phyloP scores from a whole-genome alignment of 148 eudicot species.

The Rhododendron williamsianum region DNA sequence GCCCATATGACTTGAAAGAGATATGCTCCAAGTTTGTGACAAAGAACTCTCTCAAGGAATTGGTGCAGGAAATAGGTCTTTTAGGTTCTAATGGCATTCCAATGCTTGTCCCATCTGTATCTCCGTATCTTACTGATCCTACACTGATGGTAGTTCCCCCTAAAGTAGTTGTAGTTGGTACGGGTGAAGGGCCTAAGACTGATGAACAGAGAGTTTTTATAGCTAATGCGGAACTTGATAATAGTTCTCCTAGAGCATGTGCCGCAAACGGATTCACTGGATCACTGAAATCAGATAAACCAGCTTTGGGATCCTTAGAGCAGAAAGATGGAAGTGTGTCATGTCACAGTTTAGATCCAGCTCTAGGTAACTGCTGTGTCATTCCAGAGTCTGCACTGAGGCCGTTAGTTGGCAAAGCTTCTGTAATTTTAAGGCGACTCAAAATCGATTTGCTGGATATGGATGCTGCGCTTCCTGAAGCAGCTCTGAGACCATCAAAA shows the following conservation, averaged over 20 bases:
- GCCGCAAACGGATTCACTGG: conserved; percentile 12
- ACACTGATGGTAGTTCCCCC: conserved; percentile 24
- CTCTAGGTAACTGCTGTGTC: conserved; percentile 20
- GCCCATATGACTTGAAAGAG: conserved; percentile 45
- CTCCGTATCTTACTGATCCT: conserved; percentile 43
- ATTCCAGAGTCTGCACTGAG: conserved; percentile 49
- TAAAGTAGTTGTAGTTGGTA: conserved; percentile 5
- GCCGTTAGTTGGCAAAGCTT: conserved; percentile 48
- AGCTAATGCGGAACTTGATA: conserved; percentile 14
- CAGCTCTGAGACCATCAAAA: conserved; percentile 40
- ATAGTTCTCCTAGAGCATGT: conserved; percentile 11
- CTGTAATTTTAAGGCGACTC: conserved; percentile 42
- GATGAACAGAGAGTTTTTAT: conserved; percentile 20
- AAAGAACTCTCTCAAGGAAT: conserved; percentile 47
- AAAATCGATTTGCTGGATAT: conserved; percentile 62
- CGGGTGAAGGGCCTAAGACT: conserved; percentile 13
- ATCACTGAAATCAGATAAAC: conserved; percentile 14
- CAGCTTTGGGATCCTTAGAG: neutral
- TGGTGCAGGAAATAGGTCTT: conserved; percentile 54
- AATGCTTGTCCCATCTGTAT: conserved; percentile 33
- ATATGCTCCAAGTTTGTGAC: conserved; percentile 54
- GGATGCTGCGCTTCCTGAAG: conserved; percentile 70
- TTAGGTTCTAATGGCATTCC: conserved; percentile 57
- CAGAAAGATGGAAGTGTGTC: conserved; percentile 16
- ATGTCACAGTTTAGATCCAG: neutral